Evolutionary conservation across 2,329 filamentous ascomycete species (phyloP).

Genomic region (Coniochaeta prunicola): DNA sequence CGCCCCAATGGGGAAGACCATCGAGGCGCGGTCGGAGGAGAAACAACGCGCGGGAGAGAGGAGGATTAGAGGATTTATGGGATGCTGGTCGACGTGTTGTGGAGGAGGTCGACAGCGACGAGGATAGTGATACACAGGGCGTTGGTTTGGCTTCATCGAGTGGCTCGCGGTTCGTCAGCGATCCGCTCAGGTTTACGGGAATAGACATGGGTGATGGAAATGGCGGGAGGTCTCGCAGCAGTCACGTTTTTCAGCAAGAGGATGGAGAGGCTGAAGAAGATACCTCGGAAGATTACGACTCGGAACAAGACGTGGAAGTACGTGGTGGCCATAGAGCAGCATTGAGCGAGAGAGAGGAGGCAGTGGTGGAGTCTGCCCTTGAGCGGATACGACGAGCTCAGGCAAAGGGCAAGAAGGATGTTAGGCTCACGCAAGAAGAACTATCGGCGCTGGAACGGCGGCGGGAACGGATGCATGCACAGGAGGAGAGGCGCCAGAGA

Average conservation of each 20-base stretch:
- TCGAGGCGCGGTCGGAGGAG: slow-evolving; percentile 74
- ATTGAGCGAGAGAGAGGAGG: slow-evolving; percentile 58
- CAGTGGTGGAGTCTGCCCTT: slow-evolving; percentile 69
- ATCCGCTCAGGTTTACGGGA: slow-evolving; percentile 54
- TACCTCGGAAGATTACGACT: slow-evolving; percentile 31
- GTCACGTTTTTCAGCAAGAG: slow-evolving; percentile 30
- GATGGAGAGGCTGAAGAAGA: slow-evolving; percentile 35
- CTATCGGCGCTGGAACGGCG: slow-evolving; percentile 70
- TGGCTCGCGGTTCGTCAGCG: slow-evolving; percentile 47
- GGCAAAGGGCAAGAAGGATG: slow-evolving; percentile 67
- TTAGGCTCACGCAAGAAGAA: slow-evolving; percentile 74
- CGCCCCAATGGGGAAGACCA: slow-evolving; percentile 99
- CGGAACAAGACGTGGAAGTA: slow-evolving; percentile 38
- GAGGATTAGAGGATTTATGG: slow-evolving; percentile 30
- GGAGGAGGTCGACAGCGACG: slow-evolving; percentile 61
- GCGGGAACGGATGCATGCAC: slow-evolving; percentile 49
- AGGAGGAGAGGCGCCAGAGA: slow-evolving; percentile 24
- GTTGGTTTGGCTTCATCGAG: slow-evolving; percentile 39
- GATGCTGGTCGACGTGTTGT: slow-evolving; percentile 40
- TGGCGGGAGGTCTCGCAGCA: slow-evolving; percentile 26
- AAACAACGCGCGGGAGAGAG: slow-evolving; percentile 41
- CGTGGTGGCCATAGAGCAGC: slow-evolving; percentile 43
- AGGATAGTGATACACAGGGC: slow-evolving; percentile 47
- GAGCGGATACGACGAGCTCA: slow-evolving; percentile 74
- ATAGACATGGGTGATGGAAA: slow-evolving; percentile 44